Evolutionary conservation across 1,139 yeast species (phyloP), one percentile per base, ranked within the genome.

Genomic region (Lodderomyces pseudojiufengensis): DNA sequence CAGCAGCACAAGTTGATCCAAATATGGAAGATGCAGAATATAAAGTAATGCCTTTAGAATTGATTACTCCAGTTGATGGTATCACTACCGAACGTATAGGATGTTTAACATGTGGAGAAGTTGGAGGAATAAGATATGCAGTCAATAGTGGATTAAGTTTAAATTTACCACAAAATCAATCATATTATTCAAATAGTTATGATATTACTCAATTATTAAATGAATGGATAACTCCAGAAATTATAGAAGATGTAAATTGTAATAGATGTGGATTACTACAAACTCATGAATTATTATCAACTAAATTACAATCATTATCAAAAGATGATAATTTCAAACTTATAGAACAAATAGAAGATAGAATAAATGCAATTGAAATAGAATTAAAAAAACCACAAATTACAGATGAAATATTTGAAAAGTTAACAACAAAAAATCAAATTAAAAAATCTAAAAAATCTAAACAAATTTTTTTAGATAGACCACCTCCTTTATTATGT

Each of bases 191-290:
- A 35, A 65, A 76, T 12, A 65, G 76, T 11, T 70, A 62, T 48
- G 66, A 72, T 20, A 63, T 88, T 37, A 63, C 74, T 3, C 78
- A 74, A 13, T 66, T 88, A 39, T 61, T 88, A 43, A 66, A 73
- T 32, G 82, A 82, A 38, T 88, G 95, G 85, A 76, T 75, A 10
- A 72, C 75, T 37, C 86, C 92, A 25, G 97, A 88, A 56, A 78
- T 84, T 22, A 88, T 88, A 43, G 88, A 87, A 47, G 96, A 88
- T 35, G 97, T 88, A 29, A 92, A 87, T 58, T 88, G 97, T 63
- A 86, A 88, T 56, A 70, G 97, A 51, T 88, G 97, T 66, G 92
- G 95, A 5, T 65, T 88, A 46, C 56, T 62, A 21, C 82, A 81
- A 41, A 81, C 86, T 11, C 62, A 61, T 33, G 70, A 68, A 9